A percentile compares a stretch with the other conserved stretches of the same genome.
phyloP scores from a whole-genome alignment of 495 filamentous ascomycete genomes.

The Neurospora hispaniola region DNA sequence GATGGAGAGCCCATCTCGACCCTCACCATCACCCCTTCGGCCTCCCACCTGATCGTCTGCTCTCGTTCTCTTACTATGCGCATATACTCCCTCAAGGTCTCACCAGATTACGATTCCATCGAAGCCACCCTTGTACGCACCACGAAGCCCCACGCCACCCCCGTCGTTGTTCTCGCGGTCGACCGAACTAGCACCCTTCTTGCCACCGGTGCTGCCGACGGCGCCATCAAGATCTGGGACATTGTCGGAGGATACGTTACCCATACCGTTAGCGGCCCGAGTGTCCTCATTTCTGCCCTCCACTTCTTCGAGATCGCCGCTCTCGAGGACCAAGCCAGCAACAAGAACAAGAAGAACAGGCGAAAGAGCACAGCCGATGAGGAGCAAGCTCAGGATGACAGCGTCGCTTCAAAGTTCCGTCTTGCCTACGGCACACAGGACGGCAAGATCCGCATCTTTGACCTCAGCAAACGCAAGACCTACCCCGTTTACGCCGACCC shows the following conservation, averaged over 20 bases:
- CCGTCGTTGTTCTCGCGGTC: slow-evolving; percentile 71
- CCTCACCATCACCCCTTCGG: slow-evolving; percentile 75
- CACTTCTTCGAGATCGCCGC: slow-evolving; percentile 74
- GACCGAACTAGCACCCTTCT: slow-evolving; percentile 82
- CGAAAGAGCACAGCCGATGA: slow-evolving; percentile 37
- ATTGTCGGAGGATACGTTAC: slow-evolving; percentile 83
- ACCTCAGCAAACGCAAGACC: slow-evolving; percentile 71
- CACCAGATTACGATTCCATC: slow-evolving; percentile 43
- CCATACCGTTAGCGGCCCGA: slow-evolving; percentile 88
- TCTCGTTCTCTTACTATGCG: slow-evolving; percentile 91
- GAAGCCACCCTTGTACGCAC: slow-evolving; percentile 62
- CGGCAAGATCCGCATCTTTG: slow-evolving; percentile 83
- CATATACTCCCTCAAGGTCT: slow-evolving; percentile 63
- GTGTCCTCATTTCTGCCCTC: slow-evolving; percentile 80
- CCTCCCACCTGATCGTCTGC: slow-evolving; percentile 77
- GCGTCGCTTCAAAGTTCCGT: slow-evolving; percentile 48
- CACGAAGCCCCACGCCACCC: slow-evolving; percentile 80
- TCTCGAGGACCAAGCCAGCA: slow-evolving; percentile 15
- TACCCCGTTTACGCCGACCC: slow-evolving; percentile 50
- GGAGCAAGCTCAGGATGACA: slow-evolving; percentile 30
- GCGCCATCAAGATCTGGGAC: slow-evolving; percentile 93
- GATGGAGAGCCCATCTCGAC: slow-evolving; percentile 90
- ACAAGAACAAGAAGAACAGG: slow-evolving; percentile 28
- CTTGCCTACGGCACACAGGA: slow-evolving; percentile 89
- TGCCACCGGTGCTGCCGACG: slow-evolving; percentile 86